Conservation (phyloP, 176 grass and related monocot genomes). For the Aegilops longissima region DNA sequence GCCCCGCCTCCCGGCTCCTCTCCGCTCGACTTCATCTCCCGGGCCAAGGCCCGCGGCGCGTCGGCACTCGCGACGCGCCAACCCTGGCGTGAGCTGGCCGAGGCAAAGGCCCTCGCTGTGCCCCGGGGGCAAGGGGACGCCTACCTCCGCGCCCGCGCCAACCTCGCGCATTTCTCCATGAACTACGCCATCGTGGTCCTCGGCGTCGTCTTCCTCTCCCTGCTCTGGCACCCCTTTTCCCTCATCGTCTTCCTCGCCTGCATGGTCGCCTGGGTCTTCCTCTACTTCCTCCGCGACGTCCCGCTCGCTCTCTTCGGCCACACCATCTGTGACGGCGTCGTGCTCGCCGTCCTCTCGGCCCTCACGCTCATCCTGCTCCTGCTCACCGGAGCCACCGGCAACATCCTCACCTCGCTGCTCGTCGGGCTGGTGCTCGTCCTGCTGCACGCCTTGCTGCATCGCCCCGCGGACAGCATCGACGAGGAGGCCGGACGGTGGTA, state of each 20-base stretch:
- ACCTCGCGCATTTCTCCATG: conserved; percentile 67
- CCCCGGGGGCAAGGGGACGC: conserved; percentile 48
- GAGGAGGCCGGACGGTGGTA: conserved; percentile 65
- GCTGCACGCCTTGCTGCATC: conserved; percentile 51
- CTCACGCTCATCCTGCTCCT: conserved; percentile 66
- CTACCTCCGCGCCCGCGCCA: conserved; percentile 63
- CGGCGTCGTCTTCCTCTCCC: conserved; percentile 58
- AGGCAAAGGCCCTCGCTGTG: conserved; percentile 41
- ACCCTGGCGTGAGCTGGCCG: conserved; percentile 65
- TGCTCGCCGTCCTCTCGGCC: conserved; percentile 44
- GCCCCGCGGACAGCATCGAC: conserved; percentile 47
- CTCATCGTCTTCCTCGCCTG: conserved; percentile 81
- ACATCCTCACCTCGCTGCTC: conserved; percentile 67
- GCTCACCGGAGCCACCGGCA: conserved; percentile 56
- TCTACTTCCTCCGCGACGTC: conserved; percentile 84
- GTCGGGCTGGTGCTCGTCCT: conserved; percentile 53
- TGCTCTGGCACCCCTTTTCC: conserved; percentile 78
- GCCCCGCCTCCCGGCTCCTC: conserved; percentile 16
- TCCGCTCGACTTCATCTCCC: conserved; percentile 86
- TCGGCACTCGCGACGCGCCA: conserved; percentile 53
- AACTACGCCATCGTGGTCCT: conserved; percentile 87
- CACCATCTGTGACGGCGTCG: conserved; percentile 38
- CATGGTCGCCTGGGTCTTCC: conserved; percentile 72
- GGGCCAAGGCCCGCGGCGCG: conserved; percentile 76
- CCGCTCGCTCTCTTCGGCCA: conserved; percentile 44